A percentile compares a stretch with the other conserved stretches of the same genome.
These are phyloP conservation scores for Colletotrichum siamense DNA, from an alignment of 2,329 filamentous ascomycete genomes.

Conservation along the genomic window DNA sequence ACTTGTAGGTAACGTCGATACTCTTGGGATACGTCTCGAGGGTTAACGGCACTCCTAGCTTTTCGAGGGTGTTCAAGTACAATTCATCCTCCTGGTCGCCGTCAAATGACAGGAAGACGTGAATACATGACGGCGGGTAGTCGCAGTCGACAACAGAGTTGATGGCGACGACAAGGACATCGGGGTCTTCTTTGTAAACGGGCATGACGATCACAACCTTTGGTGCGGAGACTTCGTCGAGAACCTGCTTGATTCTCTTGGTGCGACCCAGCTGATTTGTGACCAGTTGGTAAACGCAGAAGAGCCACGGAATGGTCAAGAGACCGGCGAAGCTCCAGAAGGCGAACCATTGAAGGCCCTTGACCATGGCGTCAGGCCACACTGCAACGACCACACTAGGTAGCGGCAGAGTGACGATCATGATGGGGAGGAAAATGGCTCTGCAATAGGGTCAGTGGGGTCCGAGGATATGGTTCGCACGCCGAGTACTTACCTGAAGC, in stretches of 20 bases:
- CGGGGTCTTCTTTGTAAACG: slow-evolving; percentile 90
- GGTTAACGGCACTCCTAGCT: slow-evolving; percentile 80
- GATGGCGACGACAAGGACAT: slow-evolving; percentile 82
- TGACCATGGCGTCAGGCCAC: slow-evolving; percentile 74
- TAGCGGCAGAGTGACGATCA: slow-evolving; percentile 90
- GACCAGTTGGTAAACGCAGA: slow-evolving; percentile 90
- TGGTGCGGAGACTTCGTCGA: slow-evolving; percentile 85
- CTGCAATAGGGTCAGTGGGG: slow-evolving; percentile 37
- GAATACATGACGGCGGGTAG: slow-evolving; percentile 89
- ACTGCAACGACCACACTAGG: slow-evolving; percentile 73
- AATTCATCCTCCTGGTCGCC: slow-evolving; percentile 88
- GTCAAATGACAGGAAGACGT: slow-evolving; percentile 95
- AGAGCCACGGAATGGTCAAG: slow-evolving; percentile 87
- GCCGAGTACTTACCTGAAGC: not conserved
- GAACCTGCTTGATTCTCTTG: slow-evolving; percentile 80
- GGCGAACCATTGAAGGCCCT: slow-evolving; percentile 87
- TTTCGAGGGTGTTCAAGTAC: slow-evolving; percentile 85
- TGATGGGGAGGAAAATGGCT: slow-evolving; percentile 86
- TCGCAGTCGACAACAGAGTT: slow-evolving; percentile 94
- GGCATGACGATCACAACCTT: slow-evolving; percentile 98
- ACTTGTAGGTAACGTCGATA: slow-evolving; percentile 87
- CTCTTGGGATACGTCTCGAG: slow-evolving; percentile 83
- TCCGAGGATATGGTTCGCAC: not conserved
- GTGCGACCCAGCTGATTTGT: slow-evolving; percentile 84
- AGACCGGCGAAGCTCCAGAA: slow-evolving; percentile 92